Evolutionary conservation across 331 rosid genomes (phyloP).

Genomic region (Rosa hybrid): DNA sequence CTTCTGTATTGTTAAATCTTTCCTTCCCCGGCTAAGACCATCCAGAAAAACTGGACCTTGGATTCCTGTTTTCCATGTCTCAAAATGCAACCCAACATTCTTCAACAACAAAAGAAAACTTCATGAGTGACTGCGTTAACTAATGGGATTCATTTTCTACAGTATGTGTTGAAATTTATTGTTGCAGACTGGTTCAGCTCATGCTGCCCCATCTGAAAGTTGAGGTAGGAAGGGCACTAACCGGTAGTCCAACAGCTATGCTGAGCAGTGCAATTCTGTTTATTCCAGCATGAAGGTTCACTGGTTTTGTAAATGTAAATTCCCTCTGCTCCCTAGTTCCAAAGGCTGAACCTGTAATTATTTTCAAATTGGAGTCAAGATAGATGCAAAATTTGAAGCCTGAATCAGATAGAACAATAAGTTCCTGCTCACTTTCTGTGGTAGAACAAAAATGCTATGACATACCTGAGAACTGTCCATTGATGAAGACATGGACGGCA

Average conservation of each 20-base stretch:
- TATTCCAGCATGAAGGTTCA: conserved; percentile 68
- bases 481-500: conserved; percentile 84
- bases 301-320: conserved; percentile 65
- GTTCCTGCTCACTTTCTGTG: not conserved
- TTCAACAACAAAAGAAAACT: conserved; percentile 28
- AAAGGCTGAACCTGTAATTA: conserved; percentile 71
- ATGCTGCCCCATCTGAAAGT: not conserved
- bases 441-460: not conserved
- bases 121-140: conserved; percentile 17
- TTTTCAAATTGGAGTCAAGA: not conserved
- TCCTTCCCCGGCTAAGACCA: conserved; percentile 72
- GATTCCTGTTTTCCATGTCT: conserved; percentile 82
- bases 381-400: conserved; percentile 11
- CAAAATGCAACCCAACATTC: conserved; percentile 82
- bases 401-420: not conserved
- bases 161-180: not conserved
- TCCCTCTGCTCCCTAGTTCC: conserved; percentile 73
- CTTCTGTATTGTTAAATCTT: conserved; percentile 68
- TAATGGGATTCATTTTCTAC: not conserved
- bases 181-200: not conserved
- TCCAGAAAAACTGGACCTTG: conserved; percentile 73
- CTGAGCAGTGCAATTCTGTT: conserved; percentile 88
- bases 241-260: conserved; percentile 88
- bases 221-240: conserved; percentile 31
- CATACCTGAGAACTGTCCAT: conserved; percentile 76